phyloP scores from a whole-genome alignment of 306 rosid species.

The Betula pendula region DNA sequence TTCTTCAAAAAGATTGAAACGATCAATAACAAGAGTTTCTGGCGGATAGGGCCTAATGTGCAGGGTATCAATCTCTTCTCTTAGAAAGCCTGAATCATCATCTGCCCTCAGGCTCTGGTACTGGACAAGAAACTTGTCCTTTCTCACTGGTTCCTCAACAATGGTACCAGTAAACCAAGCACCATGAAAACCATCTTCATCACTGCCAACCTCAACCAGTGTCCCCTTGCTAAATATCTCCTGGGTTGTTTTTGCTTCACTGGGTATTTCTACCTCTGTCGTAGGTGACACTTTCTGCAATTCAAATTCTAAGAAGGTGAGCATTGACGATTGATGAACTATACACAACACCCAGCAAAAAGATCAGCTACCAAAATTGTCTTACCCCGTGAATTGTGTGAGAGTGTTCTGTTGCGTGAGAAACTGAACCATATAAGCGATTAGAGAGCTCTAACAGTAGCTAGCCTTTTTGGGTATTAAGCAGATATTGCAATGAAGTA shows the following conservation, averaged over 20 bases:
- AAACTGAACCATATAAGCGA: too few relatives aligned
- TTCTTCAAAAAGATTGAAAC: conserved; percentile 33
- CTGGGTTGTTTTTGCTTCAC: neutral
- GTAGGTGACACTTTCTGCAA: conserved; percentile 8
- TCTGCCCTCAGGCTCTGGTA: conserved; percentile 42
- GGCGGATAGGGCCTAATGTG: conserved; percentile 40
- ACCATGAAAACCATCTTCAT: conserved; percentile 48
- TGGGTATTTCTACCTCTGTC: neutral
- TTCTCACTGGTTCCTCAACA: conserved; percentile 12
- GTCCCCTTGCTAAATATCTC: conserved; percentile 31
- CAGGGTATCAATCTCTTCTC: conserved; percentile 37
- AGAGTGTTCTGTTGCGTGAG: too few relatives aligned
- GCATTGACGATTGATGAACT: neutral
- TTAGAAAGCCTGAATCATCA: conserved; percentile 32
- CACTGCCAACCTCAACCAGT: conserved; percentile 40
- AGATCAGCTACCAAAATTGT: neutral
- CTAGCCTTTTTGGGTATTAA: too few relatives aligned
- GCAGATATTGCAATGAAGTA: too few relatives aligned
- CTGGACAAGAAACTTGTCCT: conserved; percentile 37
- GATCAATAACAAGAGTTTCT: neutral
- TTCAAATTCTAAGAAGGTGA: conserved; percentile 12
- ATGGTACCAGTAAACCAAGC: conserved; percentile 47
- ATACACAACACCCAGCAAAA: neutral
- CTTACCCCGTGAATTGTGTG: too few relatives aligned
- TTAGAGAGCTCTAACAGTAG: too few relatives aligned